A percentile compares a stretch with the other conserved stretches of the same genome.
Conservation (phyloP, 1,139 yeast genomes). For the Diutina mesorugosa region DNA sequence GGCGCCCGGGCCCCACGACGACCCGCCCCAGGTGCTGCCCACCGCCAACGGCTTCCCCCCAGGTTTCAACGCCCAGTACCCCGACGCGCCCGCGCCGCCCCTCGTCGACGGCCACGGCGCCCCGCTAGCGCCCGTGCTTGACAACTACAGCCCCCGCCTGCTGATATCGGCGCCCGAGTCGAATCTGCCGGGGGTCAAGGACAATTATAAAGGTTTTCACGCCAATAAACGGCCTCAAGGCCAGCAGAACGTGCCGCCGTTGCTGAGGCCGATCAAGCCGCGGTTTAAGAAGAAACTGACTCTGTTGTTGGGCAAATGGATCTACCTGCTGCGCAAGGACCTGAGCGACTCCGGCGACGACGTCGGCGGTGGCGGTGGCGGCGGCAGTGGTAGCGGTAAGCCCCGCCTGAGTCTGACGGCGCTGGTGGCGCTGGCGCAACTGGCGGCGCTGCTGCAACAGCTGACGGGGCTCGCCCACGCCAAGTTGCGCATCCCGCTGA, state of each 20-base stretch:
- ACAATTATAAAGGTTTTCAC: constrained; percentile 39
- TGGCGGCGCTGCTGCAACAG: not conserved
- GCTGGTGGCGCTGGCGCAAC: not conserved
- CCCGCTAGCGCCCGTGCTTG: not conserved
- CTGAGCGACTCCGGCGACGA: constrained; percentile 11
- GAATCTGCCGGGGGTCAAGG: not conserved
- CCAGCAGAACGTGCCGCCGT: constrained; percentile 29
- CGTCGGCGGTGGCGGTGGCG: not conserved
- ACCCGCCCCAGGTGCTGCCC: not conserved
- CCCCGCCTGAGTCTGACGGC: not conserved
- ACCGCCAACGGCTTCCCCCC: not conserved
- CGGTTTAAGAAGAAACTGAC: constrained; percentile 30
- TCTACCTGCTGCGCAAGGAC: constrained; percentile 27
- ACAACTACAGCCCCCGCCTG: constrained; percentile 7
- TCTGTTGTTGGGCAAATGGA: constrained; percentile 34
- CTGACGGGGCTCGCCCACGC: not conserved
- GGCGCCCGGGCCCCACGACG: constrained; percentile 3
- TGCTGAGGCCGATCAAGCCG: constrained; percentile 38
- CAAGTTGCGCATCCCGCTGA: constrained; percentile 25
- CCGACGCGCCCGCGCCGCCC: not conserved
- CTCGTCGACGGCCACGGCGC: not conserved
- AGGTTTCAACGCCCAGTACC: not conserved
- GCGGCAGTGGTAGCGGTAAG: too few species aligned
- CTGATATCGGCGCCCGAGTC: constrained; percentile 4
- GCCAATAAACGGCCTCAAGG: constrained; percentile 11